These are phyloP conservation scores for Cercospora zeina DNA, from an alignment of 2,329 filamentous ascomycete genomes.

Conservation along the genomic window DNA sequence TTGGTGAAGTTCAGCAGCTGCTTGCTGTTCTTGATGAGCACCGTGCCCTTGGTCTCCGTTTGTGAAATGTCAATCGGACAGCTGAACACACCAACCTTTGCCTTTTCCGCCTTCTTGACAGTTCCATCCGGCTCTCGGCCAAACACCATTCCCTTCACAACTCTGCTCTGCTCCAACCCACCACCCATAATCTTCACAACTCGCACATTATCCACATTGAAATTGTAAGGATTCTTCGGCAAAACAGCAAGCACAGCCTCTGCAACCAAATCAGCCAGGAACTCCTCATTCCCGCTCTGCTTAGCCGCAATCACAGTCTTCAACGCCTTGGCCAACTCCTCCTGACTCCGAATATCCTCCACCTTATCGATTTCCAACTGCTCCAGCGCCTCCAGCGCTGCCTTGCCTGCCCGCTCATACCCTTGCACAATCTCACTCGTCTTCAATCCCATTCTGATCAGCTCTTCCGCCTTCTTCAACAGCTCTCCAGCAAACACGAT, in stretches of 20 bases:
- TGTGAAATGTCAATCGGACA: conserved; percentile 94
- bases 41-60: conserved; percentile 98
- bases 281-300: conserved; percentile 89
- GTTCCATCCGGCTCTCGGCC: conserved; percentile 86
- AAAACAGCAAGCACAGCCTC: conserved; percentile 82
- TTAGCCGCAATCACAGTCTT: conserved; percentile 95
- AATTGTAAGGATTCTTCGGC: conserved; percentile 91
- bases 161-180: conserved; percentile 86
- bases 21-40: conserved; percentile 92
- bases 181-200: conserved; percentile 99
- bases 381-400: conserved; percentile 81
- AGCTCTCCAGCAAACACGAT: conserved; percentile 94
- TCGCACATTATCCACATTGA: conserved; percentile 98
- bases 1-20: conserved; percentile 99
- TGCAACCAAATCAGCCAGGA: conserved; percentile 81
- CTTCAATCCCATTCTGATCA: conserved; percentile 95
- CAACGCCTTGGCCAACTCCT: conserved; percentile 91
- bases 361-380: conserved; percentile 85
- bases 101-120: conserved; percentile 86
- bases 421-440: conserved; percentile 95
- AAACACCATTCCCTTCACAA: conserved; percentile 98
- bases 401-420: conserved; percentile 91
- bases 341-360: conserved; percentile 73
- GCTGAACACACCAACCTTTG: conserved; percentile 95
- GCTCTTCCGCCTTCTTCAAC: conserved; percentile 93